These are phyloP conservation scores for Paulownia fortunei DNA, from an alignment of 257 asterid genomes.

Conservation along the genomic window DNA sequence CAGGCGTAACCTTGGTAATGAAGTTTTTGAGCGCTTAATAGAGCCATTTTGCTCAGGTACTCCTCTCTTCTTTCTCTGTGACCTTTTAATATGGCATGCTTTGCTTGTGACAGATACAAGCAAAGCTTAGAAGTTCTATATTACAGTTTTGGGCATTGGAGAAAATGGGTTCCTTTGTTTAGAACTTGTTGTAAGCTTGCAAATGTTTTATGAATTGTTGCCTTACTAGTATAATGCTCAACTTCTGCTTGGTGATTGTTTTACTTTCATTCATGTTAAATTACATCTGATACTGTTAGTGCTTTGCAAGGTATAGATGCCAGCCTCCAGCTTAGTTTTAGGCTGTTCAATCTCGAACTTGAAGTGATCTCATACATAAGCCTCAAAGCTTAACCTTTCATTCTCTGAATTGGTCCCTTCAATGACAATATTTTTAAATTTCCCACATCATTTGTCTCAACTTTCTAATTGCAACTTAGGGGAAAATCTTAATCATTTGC, in stretches of 20 bases:
- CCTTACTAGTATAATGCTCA: background rate
- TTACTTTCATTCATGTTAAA: background rate
- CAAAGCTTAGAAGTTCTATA: background rate
- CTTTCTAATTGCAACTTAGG: no score
- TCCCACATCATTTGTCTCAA: no score
- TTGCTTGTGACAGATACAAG: background rate
- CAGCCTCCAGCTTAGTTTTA: background rate
- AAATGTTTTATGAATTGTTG: background rate
- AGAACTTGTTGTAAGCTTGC: constrained; percentile 2
- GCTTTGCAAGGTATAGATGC: background rate
- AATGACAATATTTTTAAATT: no score
- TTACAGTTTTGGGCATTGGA: background rate
- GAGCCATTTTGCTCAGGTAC: constrained; percentile 99
- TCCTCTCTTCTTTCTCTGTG: background rate
- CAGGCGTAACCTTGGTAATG: constrained; percentile 90
- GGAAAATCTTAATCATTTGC: no score
- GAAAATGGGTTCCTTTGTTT: background rate
- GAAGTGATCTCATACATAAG: background rate
- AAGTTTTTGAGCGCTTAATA: constrained; percentile 94
- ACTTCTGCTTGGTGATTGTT: background rate
- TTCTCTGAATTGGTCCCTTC: no score
- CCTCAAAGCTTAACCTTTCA: background rate
- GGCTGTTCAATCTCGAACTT: background rate
- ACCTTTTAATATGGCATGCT: constrained; percentile 7
- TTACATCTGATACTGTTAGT: background rate